phyloP scores from a whole-genome alignment of 805 yeast genomes.

The Zygosaccharomyces kombuchaensis region DNA sequence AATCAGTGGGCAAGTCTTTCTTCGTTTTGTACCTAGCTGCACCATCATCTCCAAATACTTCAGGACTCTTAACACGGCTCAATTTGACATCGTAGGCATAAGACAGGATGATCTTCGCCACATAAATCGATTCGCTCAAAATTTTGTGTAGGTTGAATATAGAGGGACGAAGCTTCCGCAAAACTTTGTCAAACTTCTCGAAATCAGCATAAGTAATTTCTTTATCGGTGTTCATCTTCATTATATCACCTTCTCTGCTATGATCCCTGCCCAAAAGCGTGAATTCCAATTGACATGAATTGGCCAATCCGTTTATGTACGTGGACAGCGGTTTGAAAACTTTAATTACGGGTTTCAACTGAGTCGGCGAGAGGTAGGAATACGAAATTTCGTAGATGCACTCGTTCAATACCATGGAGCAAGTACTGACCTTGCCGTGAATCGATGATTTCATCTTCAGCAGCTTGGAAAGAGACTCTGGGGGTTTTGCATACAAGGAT shows the following conservation, averaged over 20 bases:
- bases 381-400: conserved; percentile 48
- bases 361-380: conserved; percentile 43
- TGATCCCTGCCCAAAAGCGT: conserved; percentile 32
- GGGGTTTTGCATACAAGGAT: conserved; percentile 20
- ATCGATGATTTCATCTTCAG: conserved; percentile 35
- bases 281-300: conserved; percentile 46
- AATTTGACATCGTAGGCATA: conserved; percentile 40
- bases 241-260: conserved; percentile 14
- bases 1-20: conserved; percentile 20
- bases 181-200: conserved; percentile 29
- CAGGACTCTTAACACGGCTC: conserved; percentile 17
- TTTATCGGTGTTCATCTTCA: conserved; percentile 24
- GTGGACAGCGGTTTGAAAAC: conserved; percentile 33
- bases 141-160: conserved; percentile 35
- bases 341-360: conserved; percentile 36
- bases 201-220: conserved; percentile 39
- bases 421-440: conserved; percentile 33
- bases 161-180: conserved; percentile 32
- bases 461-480: conserved; percentile 33
- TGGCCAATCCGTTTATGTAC: conserved; percentile 41
- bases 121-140: conserved; percentile 34
- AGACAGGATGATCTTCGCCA: conserved; percentile 35
- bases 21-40: conserved; percentile 14
- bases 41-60: conserved; percentile 17
- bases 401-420: conserved; percentile 42